Evolutionary conservation across 1,284 basidiomycete species (phyloP).

Genomic region (Ustilago tritici): DNA sequence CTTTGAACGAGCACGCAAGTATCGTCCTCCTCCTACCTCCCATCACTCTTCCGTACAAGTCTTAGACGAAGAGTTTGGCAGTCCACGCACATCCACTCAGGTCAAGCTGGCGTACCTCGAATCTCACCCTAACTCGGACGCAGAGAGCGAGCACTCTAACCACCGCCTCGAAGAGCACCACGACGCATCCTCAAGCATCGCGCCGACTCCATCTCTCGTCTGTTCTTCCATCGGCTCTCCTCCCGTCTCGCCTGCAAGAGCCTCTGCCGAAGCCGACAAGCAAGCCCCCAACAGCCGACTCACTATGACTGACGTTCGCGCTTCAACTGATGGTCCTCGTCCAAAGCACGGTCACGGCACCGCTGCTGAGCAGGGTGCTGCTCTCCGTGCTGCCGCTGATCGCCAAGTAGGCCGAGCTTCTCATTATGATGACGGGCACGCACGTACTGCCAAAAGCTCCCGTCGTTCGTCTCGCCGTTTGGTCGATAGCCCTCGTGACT

Average conservation of each 20-base stretch:
- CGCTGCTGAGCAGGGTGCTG: slow-evolving; percentile 54
- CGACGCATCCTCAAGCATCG: slow-evolving; percentile 7
- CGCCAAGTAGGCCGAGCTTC: slow-evolving; percentile 21
- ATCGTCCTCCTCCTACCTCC: slow-evolving; percentile 48
- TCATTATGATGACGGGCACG: not conserved
- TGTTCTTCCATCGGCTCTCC: slow-evolving; percentile 29
- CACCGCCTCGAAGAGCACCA: slow-evolving; percentile 6
- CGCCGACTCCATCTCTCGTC: slow-evolving; percentile 39
- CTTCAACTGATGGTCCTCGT: not conserved
- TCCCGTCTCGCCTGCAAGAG: slow-evolving; percentile 3
- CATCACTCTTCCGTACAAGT: slow-evolving; percentile 47
- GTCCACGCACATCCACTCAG: slow-evolving; percentile 41
- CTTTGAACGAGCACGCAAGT: slow-evolving; percentile 51
- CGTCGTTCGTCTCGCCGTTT: slow-evolving; percentile 36
- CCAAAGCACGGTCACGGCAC: slow-evolving; percentile 49
- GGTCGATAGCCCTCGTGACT: slow-evolving; percentile 11
- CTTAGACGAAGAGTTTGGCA: slow-evolving; percentile 44
- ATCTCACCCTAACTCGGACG: slow-evolving; percentile 43
- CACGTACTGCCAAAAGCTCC: slow-evolving; percentile 14
- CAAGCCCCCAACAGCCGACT: not conserved
- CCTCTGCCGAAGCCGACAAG: slow-evolving; percentile 3
- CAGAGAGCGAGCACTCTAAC: slow-evolving; percentile 12
- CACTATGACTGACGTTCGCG: slow-evolving; percentile 22
- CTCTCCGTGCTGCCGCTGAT: slow-evolving; percentile 46
- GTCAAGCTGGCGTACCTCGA: slow-evolving; percentile 54